Conservation (phyloP, 192 early-diverging fungal genomes). For the Polychytrium aggregatum region DNA sequence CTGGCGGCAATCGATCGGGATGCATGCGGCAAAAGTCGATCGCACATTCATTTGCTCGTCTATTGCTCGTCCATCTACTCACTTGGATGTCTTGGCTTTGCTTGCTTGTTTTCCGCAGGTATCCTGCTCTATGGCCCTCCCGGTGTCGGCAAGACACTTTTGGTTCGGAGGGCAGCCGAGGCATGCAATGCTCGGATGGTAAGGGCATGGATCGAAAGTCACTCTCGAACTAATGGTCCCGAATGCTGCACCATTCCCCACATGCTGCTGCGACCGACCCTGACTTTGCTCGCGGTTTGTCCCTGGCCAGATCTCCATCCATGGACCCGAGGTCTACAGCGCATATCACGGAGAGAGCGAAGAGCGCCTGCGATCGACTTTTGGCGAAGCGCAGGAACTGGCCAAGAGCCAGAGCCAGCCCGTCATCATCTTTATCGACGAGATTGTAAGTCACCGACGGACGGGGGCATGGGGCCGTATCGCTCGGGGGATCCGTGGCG, state of each 20-base stretch:
- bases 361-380: slow-evolving; percentile 55
- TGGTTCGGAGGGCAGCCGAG: slow-evolving; percentile 60
- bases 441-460: slow-evolving; percentile 63
- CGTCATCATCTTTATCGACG: slow-evolving; percentile 92
- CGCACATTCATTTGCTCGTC: no score
- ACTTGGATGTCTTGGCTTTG: background rate
- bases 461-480: no score
- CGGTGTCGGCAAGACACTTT: slow-evolving; percentile 87
- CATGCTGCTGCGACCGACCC: slow-evolving; percentile 21
- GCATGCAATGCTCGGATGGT: slow-evolving; percentile 58
- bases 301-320: slow-evolving; percentile 39
- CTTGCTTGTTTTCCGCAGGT: slow-evolving; percentile 27
- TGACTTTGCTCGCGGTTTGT: slow-evolving; percentile 1
- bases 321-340: slow-evolving; percentile 77
- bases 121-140: slow-evolving; percentile 88
- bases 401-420: slow-evolving; percentile 22
- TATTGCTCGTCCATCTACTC: background rate
- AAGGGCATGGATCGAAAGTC: slow-evolving; percentile 11
- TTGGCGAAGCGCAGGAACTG: slow-evolving; percentile 49
- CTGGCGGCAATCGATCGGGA: no score
- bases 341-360: slow-evolving; percentile 84
- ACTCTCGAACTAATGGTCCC: background rate
- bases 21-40: no score
- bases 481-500: no score
- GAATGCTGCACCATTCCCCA: slow-evolving; percentile 9